Evolutionary conservation across 2,329 filamentous ascomycete species (phyloP), one percentile per base, ranked within the genome.

Genomic region (Diplodia sapinea): DNA sequence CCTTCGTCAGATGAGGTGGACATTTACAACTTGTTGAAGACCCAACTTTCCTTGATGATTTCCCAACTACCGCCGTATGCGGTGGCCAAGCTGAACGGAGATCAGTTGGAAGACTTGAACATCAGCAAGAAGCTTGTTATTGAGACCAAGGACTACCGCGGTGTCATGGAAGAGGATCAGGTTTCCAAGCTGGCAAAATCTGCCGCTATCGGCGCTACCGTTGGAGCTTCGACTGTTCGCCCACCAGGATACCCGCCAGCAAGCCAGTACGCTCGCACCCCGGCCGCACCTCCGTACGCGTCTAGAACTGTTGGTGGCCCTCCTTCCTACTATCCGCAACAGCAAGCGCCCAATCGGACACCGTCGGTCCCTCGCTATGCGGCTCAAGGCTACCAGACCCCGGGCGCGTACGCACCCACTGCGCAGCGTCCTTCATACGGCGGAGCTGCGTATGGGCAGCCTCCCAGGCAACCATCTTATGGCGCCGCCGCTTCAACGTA

Each of bases 131-230:
- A 88, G 75, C 86, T 97, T 23, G 81, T 92, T 68, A 83, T 96
- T 56, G 87, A 91, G 69, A 88, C 86, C 7, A 88, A 90, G 63
- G 88, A 93, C 73, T 91, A 91, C 77, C 87, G 86, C 70, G 93
- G 93, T 4, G 87, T 90, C 4, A 89, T 96, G 87, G 93, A 96
- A 72, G 92, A 94, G 72, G 93, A 96, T 72, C 90, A 93, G 71
- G 74, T 81, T 1, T 78, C 81, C 2, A 77, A 80, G 38, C 71
- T 79, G 51, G 79, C 80, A 31, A 83, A 83, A 70, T 71, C 73
- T n/a, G 77, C 81, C 15, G 71, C 74, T 40, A 71, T 76, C 29
- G 70, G 73, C 26, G 71, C 73, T 17, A 70, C 75, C 4, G 73
- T 74, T n/a, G 70, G 64, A 12, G 71, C 74, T 31, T 71, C 77